A percentile compares a stretch with the other conserved stretches of the same genome.
Evolutionary conservation across 768 basidiomycete species (phyloP).

Genomic region (Boletus reticuloceps): DNA sequence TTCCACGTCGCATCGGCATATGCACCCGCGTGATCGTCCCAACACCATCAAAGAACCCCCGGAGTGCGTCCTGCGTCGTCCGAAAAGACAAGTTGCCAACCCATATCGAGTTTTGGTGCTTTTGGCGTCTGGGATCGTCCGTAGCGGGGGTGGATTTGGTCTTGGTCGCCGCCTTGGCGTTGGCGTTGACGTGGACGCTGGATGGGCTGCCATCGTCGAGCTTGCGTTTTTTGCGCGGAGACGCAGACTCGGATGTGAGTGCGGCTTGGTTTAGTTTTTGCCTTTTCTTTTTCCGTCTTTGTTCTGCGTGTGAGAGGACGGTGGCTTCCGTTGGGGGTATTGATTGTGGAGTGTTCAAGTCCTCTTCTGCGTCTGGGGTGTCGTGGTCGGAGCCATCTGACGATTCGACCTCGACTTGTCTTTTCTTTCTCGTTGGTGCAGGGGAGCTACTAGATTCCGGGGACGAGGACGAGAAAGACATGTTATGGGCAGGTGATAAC

Average conservation of each 20-base stretch:
- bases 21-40: conserved; percentile 79
- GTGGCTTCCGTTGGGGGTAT: conserved; percentile 21
- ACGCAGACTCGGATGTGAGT: not conserved
- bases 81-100: conserved; percentile 93
- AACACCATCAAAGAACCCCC: conserved; percentile 63
- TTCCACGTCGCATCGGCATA: conserved; percentile 76
- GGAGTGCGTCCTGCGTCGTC: conserved; percentile 74
- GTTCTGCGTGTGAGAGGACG: conserved; percentile 75
- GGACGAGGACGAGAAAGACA: conserved; percentile 23
- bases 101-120: conserved; percentile 89
- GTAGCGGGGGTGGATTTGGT: not conserved
- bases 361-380: conserved; percentile 12
- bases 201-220: conserved; percentile 27
- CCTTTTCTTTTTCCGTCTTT: conserved; percentile 57
- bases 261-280: conserved; percentile 18
- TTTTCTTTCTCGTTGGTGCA: conserved; percentile 23
- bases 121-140: conserved; percentile 29
- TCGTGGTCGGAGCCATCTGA: conserved; percentile 23
- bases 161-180: not conserved
- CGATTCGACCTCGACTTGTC: conserved; percentile 16
- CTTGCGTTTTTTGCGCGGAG: conserved; percentile 46
- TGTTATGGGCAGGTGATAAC: not conserved
- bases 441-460: conserved; percentile 34
- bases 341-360: conserved; percentile 2
- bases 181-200: not conserved